Evolutionary conservation across 306 rosid species (phyloP).

Genomic region (Canavalia gladiata): DNA sequence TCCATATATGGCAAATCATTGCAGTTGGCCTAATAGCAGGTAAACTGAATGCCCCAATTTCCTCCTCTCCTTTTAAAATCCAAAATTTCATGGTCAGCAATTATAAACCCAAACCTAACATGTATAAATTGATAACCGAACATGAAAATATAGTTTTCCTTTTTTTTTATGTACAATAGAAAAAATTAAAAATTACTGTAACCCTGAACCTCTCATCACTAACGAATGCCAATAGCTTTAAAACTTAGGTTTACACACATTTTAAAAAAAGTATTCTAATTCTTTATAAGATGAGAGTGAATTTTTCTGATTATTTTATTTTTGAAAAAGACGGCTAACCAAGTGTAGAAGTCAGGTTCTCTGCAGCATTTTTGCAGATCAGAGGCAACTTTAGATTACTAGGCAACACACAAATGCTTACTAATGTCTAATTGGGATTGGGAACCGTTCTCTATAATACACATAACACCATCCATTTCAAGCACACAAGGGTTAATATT

Average conservation of each 20-base stretch:
- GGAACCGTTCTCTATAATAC: background rate
- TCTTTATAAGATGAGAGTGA: background rate
- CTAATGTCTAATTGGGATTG: background rate
- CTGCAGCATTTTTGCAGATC: constrained; percentile 15
- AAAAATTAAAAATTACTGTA: too few relatives aligned
- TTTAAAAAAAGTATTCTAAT: background rate
- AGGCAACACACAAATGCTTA: background rate
- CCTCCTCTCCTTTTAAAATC: constrained; percentile 4
- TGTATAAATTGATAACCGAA: background rate
- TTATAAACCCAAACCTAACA: background rate
- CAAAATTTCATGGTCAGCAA: constrained; percentile 2
- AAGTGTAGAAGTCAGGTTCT: constrained; percentile 26
- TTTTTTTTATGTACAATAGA: too few relatives aligned
- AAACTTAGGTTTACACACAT: too few relatives aligned
- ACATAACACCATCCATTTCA: background rate
- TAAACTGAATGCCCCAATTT: constrained; percentile 16
- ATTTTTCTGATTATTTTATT: background rate
- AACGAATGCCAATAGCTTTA: too few relatives aligned
- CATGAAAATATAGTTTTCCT: background rate
- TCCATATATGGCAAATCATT: background rate
- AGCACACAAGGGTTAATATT: constrained; percentile 2
- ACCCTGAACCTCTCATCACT: too few relatives aligned
- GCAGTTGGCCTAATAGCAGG: constrained; percentile 28
- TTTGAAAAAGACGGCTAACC: background rate
- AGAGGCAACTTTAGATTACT: background rate